Percentiles rank a stretch among this genome's conserved stretches.
These are phyloP conservation scores for Synchytrium microbalum DNA, from an alignment of 371 early-diverging fungal genomes.

Conservation along the genomic window DNA sequence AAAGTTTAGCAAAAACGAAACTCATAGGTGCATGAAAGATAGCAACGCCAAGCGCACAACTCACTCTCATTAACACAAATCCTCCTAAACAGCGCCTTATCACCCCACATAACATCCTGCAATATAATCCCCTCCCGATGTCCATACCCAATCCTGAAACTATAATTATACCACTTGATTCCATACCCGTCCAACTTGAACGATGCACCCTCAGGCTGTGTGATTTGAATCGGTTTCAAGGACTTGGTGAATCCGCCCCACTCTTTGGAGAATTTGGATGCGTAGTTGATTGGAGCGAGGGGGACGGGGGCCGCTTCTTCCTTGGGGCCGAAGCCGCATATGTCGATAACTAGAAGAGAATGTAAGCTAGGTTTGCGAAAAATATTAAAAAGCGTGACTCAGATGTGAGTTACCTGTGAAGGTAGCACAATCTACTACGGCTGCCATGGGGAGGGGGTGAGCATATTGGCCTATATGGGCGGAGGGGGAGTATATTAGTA, in stretches of 20 bases:
- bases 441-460: not conserved
- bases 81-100: conserved; percentile 35
- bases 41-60: too few relatives aligned
- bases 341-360: too few relatives aligned
- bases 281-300: not conserved
- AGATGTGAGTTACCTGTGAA: not conserved
- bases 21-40: not conserved
- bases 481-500: too few relatives aligned
- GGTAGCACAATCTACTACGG: not conserved
- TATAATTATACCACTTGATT: conserved; percentile 53
- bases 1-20: not conserved
- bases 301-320: not conserved
- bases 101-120: conserved; percentile 43
- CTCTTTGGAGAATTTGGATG: not conserved
- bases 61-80: conserved; percentile 41
- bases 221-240: conserved; percentile 44
- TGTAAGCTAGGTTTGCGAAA: too few relatives aligned
- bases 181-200: conserved; percentile 42
- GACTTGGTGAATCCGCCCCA: conserved; percentile 37
- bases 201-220: conserved; percentile 47
- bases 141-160: conserved; percentile 42
- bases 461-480: not conserved
- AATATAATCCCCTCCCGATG: conserved; percentile 49
- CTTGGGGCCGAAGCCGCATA: too few relatives aligned
- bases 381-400: too few relatives aligned